Evolutionary conservation across 2,329 filamentous ascomycete genomes (phyloP), one percentile per base, ranked within the genome.

Genomic region (Thelonectria blattea): DNA sequence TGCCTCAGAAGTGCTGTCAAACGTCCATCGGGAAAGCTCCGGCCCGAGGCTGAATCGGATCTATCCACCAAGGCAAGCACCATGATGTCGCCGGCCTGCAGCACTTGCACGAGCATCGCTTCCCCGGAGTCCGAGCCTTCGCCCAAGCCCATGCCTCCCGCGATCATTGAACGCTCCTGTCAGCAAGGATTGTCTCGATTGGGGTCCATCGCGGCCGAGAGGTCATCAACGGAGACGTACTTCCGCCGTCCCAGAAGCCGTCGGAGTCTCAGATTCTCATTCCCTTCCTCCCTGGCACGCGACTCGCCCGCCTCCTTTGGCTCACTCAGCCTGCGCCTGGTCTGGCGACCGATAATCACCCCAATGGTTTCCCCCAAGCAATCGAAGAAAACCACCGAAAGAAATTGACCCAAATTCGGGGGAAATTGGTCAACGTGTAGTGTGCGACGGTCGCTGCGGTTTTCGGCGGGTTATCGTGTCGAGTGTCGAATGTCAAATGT

Each of bases 401-500:
- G n/a, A 42, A 56, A 52, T 51, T 43, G 53, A 50, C 7, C 39
- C 12, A 41, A 41, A 20, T n/a, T 12, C 45, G 15, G n/a, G 22
- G 56, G 47, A 62, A 60, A 66, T 65, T 63, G 54, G 24, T 46
- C 47, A 56, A 48, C 45, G 42, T 52, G 52, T 61, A 64, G 52
- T 46, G 65, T 58, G 55, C 49, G 50, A 65, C 55, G 48, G 51
- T 48, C 42, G 51, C 58, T 65, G 67, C 64, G 65, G 61, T 63
- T 66, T 68, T 68, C 67, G 64, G 67, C 65, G 65, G 52, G 49
- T 15, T 50, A 37, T 32, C 37, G 56, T 56, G 51, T 49, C 57
- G 59, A 48, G 46, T 57, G 62, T 66, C 51, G 56, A 61, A 50
- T 58, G 59, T 66, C 65, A 63, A 68, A 65, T 65, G 65, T 69